These are phyloP conservation scores for Pyrrhoderma lamaoense DNA, from an alignment of 1,284 basidiomycete genomes.

Conservation along the genomic window DNA sequence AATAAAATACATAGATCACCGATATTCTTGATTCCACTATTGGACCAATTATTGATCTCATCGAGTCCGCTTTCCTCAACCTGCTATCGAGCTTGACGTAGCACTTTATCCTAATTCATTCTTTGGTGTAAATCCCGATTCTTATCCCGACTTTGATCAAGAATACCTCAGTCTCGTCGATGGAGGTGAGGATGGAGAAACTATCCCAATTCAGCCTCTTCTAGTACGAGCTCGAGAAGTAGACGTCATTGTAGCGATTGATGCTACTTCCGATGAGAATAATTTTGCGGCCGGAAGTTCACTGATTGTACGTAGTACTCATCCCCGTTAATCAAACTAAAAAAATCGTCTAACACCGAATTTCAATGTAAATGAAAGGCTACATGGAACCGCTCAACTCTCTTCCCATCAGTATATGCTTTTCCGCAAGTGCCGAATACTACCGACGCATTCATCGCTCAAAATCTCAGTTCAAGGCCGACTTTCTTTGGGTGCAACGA, in stretches of 20 bases:
- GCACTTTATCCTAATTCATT: conserved; percentile 37
- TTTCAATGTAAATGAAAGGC: conserved; percentile 22
- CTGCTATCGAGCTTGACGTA: conserved; percentile 24
- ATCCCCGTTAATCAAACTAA: background rate
- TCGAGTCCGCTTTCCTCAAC: conserved; percentile 24
- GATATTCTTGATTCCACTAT: conserved; percentile 21
- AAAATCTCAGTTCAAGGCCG: conserved; percentile 31
- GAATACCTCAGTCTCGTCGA: conserved; percentile 17
- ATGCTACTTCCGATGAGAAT: conserved; percentile 26
- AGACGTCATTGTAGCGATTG: conserved; percentile 35
- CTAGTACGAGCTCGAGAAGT: conserved; percentile 31
- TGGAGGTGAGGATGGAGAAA: conserved; percentile 23
- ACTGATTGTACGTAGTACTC: conserved; percentile 31
- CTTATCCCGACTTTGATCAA: conserved; percentile 33
- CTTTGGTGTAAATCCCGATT: conserved; percentile 30
- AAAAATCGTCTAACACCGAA: background rate
- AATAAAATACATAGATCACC: conserved; percentile 10
- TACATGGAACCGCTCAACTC: conserved; percentile 31
- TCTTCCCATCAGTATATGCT: conserved; percentile 32
- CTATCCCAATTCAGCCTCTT: conserved; percentile 34
- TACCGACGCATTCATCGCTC: conserved; percentile 27
- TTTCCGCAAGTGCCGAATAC: conserved; percentile 36
- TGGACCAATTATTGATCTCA: conserved; percentile 24
- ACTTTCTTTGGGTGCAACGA: conserved; percentile 40
- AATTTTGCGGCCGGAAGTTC: conserved; percentile 33